Percentiles rank a stretch among this genome's conserved stretches.
Conservation (phyloP, 345 rosid species). For the Rubroshorea leprosula region DNA sequence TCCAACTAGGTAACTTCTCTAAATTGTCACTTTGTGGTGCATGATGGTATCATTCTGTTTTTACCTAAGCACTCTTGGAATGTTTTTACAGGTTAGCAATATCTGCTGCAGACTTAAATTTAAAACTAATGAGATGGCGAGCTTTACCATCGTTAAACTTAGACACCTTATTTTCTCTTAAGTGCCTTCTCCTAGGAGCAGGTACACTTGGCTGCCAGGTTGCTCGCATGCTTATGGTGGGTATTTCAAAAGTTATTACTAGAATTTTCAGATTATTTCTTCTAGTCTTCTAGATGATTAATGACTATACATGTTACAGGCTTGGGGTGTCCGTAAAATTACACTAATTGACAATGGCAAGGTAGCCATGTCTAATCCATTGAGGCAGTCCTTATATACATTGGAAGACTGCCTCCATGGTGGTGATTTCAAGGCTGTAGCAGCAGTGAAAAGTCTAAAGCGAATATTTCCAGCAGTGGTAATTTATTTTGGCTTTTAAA, state of each 20-base stretch:
- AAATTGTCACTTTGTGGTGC: conserved; percentile 7
- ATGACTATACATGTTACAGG: conserved; percentile 38
- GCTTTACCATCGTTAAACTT: conserved; percentile 87
- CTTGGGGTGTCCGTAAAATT: conserved; percentile 91
- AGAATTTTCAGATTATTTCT: background rate
- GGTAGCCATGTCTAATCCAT: conserved; percentile 96
- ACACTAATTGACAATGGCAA: conserved; percentile 83
- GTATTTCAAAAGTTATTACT: conserved; percentile 12
- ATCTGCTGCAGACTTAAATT: conserved; percentile 91
- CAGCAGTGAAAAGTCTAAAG: conserved; percentile 83
- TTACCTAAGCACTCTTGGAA: conserved; percentile 15
- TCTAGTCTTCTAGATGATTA: conserved; percentile 6
- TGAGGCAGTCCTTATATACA: conserved; percentile 91
- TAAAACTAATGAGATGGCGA: conserved; percentile 95
- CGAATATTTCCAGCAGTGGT: conserved; percentile 87
- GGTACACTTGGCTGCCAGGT: conserved; percentile 98
- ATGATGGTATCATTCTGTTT: conserved; percentile 3
- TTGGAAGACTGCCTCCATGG: conserved; percentile 78
- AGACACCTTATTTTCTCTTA: conserved; percentile 52
- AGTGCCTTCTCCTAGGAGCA: conserved; percentile 97
- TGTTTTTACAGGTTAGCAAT: conserved; percentile 60
- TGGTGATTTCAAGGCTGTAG: conserved; percentile 78
- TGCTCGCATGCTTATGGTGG: conserved; percentile 90
- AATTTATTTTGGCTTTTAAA: conserved; percentile 21
- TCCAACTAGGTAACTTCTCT: conserved; percentile 53